Evolutionary conservation across 208 protist species (phyloP).

Genomic region (Leptomonas pyrrhocoris): DNA sequence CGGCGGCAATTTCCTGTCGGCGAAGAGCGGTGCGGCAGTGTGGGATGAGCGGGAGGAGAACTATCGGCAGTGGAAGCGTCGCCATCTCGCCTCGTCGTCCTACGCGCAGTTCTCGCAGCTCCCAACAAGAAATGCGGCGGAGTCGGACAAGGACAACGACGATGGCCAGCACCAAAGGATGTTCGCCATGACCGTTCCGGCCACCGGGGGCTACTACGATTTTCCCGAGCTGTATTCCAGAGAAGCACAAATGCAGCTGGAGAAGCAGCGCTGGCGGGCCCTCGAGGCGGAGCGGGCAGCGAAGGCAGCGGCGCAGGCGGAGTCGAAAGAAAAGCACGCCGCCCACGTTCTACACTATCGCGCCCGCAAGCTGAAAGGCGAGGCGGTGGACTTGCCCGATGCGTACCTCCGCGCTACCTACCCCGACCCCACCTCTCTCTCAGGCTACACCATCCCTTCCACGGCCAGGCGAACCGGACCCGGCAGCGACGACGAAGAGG

Average conservation of each 20-base stretch:
- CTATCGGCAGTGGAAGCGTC: slow-evolving; percentile 48
- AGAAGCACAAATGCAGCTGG: slow-evolving; percentile 26
- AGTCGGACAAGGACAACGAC: not conserved
- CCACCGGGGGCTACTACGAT: not conserved
- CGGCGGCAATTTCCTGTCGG: not conserved
- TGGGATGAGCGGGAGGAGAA: slow-evolving; percentile 43
- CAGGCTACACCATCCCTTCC: slow-evolving; percentile 6
- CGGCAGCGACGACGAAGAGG: not conserved
- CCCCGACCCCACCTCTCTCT: slow-evolving; percentile 24
- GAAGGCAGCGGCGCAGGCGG: slow-evolving; percentile 11
- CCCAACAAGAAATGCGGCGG: not conserved
- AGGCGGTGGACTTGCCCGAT: slow-evolving; percentile 50
- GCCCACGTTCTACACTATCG: slow-evolving; percentile 29
- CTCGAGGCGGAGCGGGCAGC: slow-evolving; percentile 37
- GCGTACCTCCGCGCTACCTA: slow-evolving; percentile 47
- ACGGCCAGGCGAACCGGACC: not conserved
- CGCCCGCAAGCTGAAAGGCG: slow-evolving; percentile 32
- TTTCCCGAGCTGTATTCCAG: not conserved
- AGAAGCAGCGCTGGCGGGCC: slow-evolving; percentile 32
- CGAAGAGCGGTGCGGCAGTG: not conserved
- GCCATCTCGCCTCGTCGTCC: slow-evolving; percentile 22
- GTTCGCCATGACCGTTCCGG: slow-evolving; percentile 7
- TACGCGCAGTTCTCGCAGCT: slow-evolving; percentile 24
- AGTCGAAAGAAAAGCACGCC: slow-evolving; percentile 13
- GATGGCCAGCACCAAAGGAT: not conserved